phyloP scores from a whole-genome alignment of 768 basidiomycete species.

The Trametes cinnabarina region DNA sequence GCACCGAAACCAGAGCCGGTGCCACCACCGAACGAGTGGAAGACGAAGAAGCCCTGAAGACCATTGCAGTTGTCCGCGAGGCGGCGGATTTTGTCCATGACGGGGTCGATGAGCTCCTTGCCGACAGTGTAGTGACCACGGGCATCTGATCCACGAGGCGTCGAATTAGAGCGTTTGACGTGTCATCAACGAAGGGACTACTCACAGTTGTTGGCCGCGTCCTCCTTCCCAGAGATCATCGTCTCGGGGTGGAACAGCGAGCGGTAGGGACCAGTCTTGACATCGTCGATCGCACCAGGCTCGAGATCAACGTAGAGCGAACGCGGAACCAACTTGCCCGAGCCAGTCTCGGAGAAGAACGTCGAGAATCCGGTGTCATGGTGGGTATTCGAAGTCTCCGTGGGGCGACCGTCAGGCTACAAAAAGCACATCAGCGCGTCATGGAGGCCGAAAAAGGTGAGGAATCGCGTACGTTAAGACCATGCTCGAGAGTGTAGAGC shows the following conservation, averaged over 20 bases:
- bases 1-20: slow-evolving; percentile 99
- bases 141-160: slow-evolving; percentile 59
- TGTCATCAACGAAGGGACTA: slow-evolving; percentile 9
- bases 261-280: slow-evolving; percentile 88
- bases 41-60: slow-evolving; percentile 98
- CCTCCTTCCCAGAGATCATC: slow-evolving; percentile 96
- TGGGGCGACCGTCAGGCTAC: slow-evolving; percentile 89
- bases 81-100: slow-evolving; percentile 93
- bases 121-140: slow-evolving; percentile 99
- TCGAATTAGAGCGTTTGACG: neutral
- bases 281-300: slow-evolving; percentile 93
- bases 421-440: slow-evolving; percentile 1
- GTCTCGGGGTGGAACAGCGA: slow-evolving; percentile 97
- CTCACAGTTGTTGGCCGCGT: slow-evolving; percentile 98
- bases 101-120: slow-evolving; percentile 95
- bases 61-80: slow-evolving; percentile 96
- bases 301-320: slow-evolving; percentile 96
- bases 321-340: slow-evolving; percentile 93
- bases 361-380: slow-evolving; percentile 88
- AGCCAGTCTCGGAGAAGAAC: slow-evolving; percentile 94
- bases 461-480: slow-evolving; percentile 65
- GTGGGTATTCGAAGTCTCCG: slow-evolving; percentile 50
- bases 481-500: slow-evolving; percentile 97
- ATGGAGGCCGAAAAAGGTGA: neutral
- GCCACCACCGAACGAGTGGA: slow-evolving; percentile 99